Evolutionary conservation across 768 basidiomycete genomes (phyloP).

Genomic region (Rhodotorula graminis): DNA sequence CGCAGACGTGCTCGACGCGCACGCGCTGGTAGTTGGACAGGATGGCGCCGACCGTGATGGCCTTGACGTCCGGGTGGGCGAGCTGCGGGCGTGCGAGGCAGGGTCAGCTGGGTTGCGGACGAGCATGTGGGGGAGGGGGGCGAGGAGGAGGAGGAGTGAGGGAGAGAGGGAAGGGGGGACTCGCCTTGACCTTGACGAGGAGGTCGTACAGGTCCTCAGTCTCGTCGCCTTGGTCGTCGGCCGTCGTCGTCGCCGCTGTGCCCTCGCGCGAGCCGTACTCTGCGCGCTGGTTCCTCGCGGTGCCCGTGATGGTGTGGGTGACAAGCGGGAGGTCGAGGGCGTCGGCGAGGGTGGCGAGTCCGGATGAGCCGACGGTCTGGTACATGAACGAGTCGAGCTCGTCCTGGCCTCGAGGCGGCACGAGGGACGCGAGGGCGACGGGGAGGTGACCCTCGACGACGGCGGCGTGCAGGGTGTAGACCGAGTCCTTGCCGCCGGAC

Average conservation of each 20-base stretch:
- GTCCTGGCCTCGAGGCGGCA: constrained; percentile 81
- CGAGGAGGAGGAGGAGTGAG: neutral
- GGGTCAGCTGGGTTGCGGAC: neutral
- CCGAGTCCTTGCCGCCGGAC: constrained; percentile 96
- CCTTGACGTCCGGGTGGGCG: constrained; percentile 73
- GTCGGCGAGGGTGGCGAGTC: constrained; percentile 75
- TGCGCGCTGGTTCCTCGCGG: constrained; percentile 68
- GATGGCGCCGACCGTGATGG: constrained; percentile 91
- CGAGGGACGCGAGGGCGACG: constrained; percentile 78
- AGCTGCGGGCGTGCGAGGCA: constrained; percentile 50
- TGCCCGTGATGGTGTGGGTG: constrained; percentile 71
- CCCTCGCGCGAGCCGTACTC: constrained; percentile 69
- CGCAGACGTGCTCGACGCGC: constrained; percentile 94
- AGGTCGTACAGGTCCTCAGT: constrained; percentile 85
- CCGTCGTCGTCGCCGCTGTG: neutral
- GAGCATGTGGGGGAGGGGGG: constrained; percentile 45
- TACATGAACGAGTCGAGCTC: constrained; percentile 98
- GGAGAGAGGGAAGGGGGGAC: constrained; percentile 71
- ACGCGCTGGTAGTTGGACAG: constrained; percentile 95
- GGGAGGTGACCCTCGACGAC: constrained; percentile 77
- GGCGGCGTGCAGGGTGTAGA: constrained; percentile 90
- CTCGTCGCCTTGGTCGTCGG: constrained; percentile 58
- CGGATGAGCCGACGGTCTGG: constrained; percentile 97
- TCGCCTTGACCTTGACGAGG: constrained; percentile 70
- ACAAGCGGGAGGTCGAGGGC: constrained; percentile 83